phyloP scores from a whole-genome alignment of 192 early-diverging fungal species.

The Coemansia sp. region DNA sequence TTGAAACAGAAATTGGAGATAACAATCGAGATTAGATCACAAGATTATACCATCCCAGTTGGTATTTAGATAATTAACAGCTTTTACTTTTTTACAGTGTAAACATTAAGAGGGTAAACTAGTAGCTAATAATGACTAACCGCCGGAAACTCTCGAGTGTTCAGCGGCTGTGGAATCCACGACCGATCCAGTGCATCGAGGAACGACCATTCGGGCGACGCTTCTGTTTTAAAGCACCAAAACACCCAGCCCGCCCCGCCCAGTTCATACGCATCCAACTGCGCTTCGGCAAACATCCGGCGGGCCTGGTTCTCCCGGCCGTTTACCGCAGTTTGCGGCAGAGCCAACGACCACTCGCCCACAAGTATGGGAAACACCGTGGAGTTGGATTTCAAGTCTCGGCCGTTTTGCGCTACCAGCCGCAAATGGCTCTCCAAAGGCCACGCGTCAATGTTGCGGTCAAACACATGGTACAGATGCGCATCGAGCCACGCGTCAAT shows the following conservation, averaged over 20 bases:
- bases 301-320: slow-evolving; percentile 62
- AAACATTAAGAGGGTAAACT: neutral
- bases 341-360: slow-evolving; percentile 72
- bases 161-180: slow-evolving; percentile 61
- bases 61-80: too few species aligned
- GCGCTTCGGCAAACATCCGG: slow-evolving; percentile 59
- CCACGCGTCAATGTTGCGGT: slow-evolving; percentile 46
- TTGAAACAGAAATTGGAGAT: neutral
- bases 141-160: slow-evolving; percentile 37
- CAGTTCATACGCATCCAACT: slow-evolving; percentile 67
- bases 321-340: slow-evolving; percentile 60
- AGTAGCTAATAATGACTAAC: neutral
- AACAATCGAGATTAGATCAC: too few species aligned
- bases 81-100: neutral
- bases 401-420: slow-evolving; percentile 40
- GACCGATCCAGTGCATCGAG: slow-evolving; percentile 63
- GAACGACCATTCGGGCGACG: slow-evolving; percentile 73
- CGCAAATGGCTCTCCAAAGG: slow-evolving; percentile 38
- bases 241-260: slow-evolving; percentile 67
- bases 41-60: too few species aligned
- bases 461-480: slow-evolving; percentile 57
- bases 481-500: slow-evolving; percentile 50
- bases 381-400: slow-evolving; percentile 43
- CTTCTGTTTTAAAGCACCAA: slow-evolving; percentile 74
- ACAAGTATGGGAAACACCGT: slow-evolving; percentile 65